Evolutionary conservation across 2,329 filamentous ascomycete genomes (phyloP), one percentile per base, ranked within the genome.

Genomic region (Colletotrichum truncatum): DNA sequence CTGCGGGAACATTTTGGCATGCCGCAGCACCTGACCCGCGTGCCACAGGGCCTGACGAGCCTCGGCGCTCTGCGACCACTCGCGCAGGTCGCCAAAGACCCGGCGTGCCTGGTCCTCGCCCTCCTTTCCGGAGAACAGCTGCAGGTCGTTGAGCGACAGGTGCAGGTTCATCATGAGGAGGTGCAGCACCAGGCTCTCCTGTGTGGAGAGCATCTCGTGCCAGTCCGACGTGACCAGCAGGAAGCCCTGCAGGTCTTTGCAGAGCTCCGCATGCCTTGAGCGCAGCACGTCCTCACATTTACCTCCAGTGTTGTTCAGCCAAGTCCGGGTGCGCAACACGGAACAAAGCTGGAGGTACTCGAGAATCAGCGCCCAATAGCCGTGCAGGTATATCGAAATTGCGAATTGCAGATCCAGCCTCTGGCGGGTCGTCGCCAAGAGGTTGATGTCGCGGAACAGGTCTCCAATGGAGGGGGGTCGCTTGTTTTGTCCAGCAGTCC

Each of bases 121-220:
- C 68, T 90, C 89, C 43, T 90, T 89, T 5, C 90, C 90, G 0
- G 88, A 87, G 68, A 92, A 91, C 4, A 89, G 81, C 70, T 91
- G 89, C 14, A 92, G 78, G 62, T 91, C 89, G 68, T 90, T 85
- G 3, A 91, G 77, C 0, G 87, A 87, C 43, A 89, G 83, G 72
- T 91, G 85, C 4, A 91, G 79, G 70, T 91, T 86, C 81, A 91
- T 85, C 61, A 89, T 78, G 10, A 91, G 78, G 1, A 90, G 78
- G 69, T 85, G 81, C 8, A 85, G 71, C n/a, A 86, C 72, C 14
- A 86, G 70, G 4, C 77, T 77, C 69, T 85, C 83, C 60, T 83
- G 80, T 3, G 78, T 75, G 9, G 82, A 81, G 2, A 78, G 69
- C 66, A 82, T 76, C 51, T 80, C 78, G 38, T 76, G 74, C 80